A percentile compares a stretch with the other conserved stretches of the same genome.
Conservation (phyloP, 2,329 filamentous ascomycete species). For the Huntiella omanensis region DNA sequence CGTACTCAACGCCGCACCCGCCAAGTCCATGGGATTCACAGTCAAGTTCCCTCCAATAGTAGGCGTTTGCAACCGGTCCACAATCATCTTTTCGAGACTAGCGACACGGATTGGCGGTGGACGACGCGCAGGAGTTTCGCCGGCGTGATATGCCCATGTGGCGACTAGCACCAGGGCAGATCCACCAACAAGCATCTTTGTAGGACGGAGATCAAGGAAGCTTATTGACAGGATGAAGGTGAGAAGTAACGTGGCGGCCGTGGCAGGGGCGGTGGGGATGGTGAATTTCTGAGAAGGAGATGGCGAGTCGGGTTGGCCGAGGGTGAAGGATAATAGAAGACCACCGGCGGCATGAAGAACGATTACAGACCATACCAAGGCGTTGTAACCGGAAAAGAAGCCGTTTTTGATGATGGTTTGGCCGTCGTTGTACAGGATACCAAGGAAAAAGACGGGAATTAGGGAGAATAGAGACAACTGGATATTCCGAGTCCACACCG, state of each 20-base stretch:
- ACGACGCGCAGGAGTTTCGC: conserved; percentile 34
- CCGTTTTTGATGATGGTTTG: conserved; percentile 64
- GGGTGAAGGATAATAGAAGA: conserved; percentile 40
- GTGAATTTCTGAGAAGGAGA: conserved; percentile 24
- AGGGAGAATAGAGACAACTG: conserved; percentile 89
- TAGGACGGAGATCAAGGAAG: conserved; percentile 67
- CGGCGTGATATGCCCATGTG: conserved; percentile 65
- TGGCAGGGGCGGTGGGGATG: conserved; percentile 85
- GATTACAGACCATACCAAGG: conserved; percentile 74
- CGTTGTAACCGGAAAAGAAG: conserved; percentile 91
- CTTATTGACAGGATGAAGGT: conserved; percentile 71
- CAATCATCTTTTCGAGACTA: conserved; percentile 56
- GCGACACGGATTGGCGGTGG: conserved; percentile 51
- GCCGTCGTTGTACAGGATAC: conserved; percentile 74
- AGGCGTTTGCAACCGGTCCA: conserved; percentile 30
- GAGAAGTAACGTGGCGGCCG: conserved; percentile 76
- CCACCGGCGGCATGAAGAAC: conserved; percentile 68
- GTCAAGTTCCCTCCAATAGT: conserved; percentile 7
- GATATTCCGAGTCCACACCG: conserved; percentile 86
- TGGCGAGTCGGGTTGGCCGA: conserved; percentile 20
- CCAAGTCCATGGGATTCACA: conserved; percentile 9
- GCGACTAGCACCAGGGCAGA: conserved; percentile 61
- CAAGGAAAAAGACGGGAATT: conserved; percentile 72
- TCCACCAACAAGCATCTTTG: conserved; percentile 64
- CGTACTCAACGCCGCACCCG: conserved; percentile 4